Conservation (phyloP, 2,329 filamentous ascomycete species). For the Lachnellula hyalina region DNA sequence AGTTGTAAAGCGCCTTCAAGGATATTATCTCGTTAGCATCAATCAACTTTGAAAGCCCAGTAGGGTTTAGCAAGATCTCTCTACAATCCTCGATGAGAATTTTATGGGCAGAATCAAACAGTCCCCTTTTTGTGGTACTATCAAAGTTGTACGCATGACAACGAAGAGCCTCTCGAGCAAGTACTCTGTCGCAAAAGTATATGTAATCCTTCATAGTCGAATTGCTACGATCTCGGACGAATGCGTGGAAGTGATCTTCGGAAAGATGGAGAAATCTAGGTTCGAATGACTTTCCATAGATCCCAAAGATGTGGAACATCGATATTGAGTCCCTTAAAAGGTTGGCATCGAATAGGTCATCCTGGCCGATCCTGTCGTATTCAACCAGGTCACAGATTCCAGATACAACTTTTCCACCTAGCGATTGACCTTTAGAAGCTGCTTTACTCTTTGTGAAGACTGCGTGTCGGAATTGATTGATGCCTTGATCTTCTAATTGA, state of each 20-base stretch:
- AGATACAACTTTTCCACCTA: constrained; percentile 37
- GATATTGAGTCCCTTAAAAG: constrained; percentile 71
- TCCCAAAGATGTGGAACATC: constrained; percentile 78
- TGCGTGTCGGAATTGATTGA: constrained; percentile 65
- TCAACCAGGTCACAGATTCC: constrained; percentile 75
- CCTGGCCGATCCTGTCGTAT: constrained; percentile 57
- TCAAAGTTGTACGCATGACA: constrained; percentile 81
- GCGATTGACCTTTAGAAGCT: constrained; percentile 28
- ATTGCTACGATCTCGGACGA: constrained; percentile 61
- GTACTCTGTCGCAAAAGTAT: constrained; percentile 59
- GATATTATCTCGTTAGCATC: constrained; percentile 63
- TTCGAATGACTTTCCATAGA: constrained; percentile 79
- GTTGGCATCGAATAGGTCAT: constrained; percentile 51
- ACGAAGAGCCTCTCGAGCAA: constrained; percentile 66
- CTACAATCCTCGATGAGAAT: constrained; percentile 66
- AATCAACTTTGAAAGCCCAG: constrained; percentile 67
- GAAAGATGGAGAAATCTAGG: constrained; percentile 65
- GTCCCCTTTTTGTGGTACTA: constrained; percentile 70
- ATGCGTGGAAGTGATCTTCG: constrained; percentile 60
- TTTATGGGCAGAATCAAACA: constrained; percentile 68
- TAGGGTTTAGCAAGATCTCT: constrained; percentile 57
- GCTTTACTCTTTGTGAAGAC: constrained; percentile 34
- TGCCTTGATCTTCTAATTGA: constrained; percentile 76
- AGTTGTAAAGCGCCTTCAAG: constrained; percentile 69
- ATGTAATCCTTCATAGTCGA: constrained; percentile 71